Percentiles rank a stretch among this genome's conserved stretches.
These are phyloP conservation scores for Jasminum sambac DNA, from an alignment of 257 asterid genomes.

Conservation along the genomic window DNA sequence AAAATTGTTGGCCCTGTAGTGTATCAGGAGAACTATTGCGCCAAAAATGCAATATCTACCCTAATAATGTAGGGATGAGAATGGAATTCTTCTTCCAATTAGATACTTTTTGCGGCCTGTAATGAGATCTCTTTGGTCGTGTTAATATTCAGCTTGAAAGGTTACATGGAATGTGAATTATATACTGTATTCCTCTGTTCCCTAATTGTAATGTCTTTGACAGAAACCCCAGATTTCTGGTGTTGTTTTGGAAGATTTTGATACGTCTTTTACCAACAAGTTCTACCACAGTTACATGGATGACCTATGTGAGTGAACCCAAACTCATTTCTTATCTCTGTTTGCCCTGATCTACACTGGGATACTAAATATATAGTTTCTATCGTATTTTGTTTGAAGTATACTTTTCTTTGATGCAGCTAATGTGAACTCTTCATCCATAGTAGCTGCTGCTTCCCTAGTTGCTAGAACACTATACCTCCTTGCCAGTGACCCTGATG, in stretches of 20 bases:
- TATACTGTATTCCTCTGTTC: slow-evolving; percentile 14
- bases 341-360: slow-evolving; percentile 21
- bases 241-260: slow-evolving; percentile 89
- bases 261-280: slow-evolving; percentile 72
- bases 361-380: slow-evolving; percentile 2
- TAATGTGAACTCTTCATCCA: slow-evolving; percentile 76
- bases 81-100: neutral
- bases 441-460: slow-evolving; percentile 86
- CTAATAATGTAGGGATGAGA: neutral
- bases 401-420: slow-evolving; percentile 57
- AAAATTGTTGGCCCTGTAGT: neutral
- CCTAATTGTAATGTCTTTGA: slow-evolving; percentile 26
- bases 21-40: neutral
- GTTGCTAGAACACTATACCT: slow-evolving; percentile 84
- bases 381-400: slow-evolving; percentile 19
- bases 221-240: slow-evolving; percentile 87
- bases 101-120: neutral
- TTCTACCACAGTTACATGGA: slow-evolving; percentile 97
- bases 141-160: neutral
- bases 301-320: slow-evolving; percentile 69
- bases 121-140: neutral
- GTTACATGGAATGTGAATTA: slow-evolving; percentile 14
- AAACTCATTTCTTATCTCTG: slow-evolving; percentile 18
- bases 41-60: neutral
- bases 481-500: slow-evolving; percentile 65